Evolutionary conservation across 805 yeast genomes (phyloP).

Genomic region (Candida anglica): DNA sequence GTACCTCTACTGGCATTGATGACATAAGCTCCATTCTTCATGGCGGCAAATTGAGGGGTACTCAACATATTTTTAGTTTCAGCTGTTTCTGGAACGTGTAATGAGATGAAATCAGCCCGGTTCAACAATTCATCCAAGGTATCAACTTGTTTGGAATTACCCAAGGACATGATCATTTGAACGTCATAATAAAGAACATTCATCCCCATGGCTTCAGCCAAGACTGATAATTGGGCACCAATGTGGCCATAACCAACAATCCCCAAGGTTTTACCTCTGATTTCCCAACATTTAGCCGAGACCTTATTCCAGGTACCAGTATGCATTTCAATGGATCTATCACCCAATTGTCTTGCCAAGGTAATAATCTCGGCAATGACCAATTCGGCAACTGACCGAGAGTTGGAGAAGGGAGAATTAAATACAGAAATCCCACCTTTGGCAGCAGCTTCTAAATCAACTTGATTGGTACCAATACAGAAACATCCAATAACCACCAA

Average conservation of each 20-base stretch:
- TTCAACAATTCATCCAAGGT: conserved; percentile 78
- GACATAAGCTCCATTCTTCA: conserved; percentile 94
- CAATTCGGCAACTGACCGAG: conserved; percentile 96
- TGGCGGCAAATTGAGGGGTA: conserved; percentile 86
- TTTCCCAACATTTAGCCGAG: conserved; percentile 94
- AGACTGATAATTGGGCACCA: conserved; percentile 93
- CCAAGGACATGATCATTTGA: conserved; percentile 89
- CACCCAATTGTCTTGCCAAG: conserved; percentile 94
- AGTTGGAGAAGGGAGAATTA: conserved; percentile 97
- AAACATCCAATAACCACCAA: conserved; percentile 92
- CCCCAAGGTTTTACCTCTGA: conserved; percentile 97
- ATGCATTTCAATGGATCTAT: conserved; percentile 93
- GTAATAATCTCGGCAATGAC: conserved; percentile 93
- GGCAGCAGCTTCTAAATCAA: conserved; percentile 88
- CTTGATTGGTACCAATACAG: conserved; percentile 99
- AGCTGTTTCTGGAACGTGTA: conserved; percentile 92
- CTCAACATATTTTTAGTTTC: conserved; percentile 91
- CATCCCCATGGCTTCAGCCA: conserved; percentile 98
- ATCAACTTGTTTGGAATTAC: conserved; percentile 91
- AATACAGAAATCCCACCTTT: conserved; percentile 91
- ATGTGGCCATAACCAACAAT: conserved; percentile 98
- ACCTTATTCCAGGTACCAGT: conserved; percentile 98
- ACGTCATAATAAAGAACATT: conserved; percentile 92
- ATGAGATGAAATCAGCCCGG: conserved; percentile 82
- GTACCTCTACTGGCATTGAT: conserved; percentile 98